These are phyloP conservation scores for Kluyveromyces lactis DNA, from an alignment of 805 yeast genomes.

Conservation along the genomic window DNA sequence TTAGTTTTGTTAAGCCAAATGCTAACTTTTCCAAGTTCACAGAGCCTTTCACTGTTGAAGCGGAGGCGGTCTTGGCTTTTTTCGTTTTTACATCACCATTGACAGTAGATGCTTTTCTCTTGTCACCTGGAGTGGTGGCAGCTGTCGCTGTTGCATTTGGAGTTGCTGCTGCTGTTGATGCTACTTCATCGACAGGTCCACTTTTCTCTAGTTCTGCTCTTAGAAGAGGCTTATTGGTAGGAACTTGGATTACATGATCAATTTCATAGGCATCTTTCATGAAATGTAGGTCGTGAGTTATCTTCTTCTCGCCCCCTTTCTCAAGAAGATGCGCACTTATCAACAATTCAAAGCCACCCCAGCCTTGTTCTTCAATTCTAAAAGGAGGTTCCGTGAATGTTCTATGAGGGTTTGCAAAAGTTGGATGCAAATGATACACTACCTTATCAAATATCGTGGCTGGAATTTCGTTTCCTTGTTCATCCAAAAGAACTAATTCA, in stretches of 20 bases:
- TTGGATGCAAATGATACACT: slow-evolving; percentile 89
- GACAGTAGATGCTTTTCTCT: slow-evolving; percentile 20
- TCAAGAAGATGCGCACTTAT: slow-evolving; percentile 71
- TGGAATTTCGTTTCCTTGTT: slow-evolving; percentile 73
- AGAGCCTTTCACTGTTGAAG: slow-evolving; percentile 52
- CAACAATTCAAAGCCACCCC: slow-evolving; percentile 96
- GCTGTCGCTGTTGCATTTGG: slow-evolving; percentile 13
- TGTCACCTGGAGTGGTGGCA: slow-evolving; percentile 18
- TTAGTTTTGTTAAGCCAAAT: slow-evolving; percentile 76
- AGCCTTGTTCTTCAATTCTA: slow-evolving; percentile 83
- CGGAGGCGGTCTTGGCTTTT: slow-evolving; percentile 38
- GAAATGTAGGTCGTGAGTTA: slow-evolving; percentile 87
- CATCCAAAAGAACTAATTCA: slow-evolving; percentile 64
- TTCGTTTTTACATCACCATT: slow-evolving; percentile 36
- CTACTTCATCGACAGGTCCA: slow-evolving; percentile 66
- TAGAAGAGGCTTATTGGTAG: slow-evolving; percentile 64
- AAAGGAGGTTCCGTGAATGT: slow-evolving; percentile 77
- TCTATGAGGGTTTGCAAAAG: slow-evolving; percentile 84
- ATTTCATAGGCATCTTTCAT: slow-evolving; percentile 63
- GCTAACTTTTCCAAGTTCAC: slow-evolving; percentile 89
- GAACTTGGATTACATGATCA: slow-evolving; percentile 72
- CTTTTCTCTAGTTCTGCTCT: slow-evolving; percentile 67
- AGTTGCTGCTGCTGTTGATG: slow-evolving; percentile 16
- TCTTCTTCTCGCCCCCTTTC: slow-evolving; percentile 78
- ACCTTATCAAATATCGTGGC: slow-evolving; percentile 87